A percentile compares a stretch with the other conserved stretches of the same genome.
Conservation (phyloP, 495 filamentous ascomycete genomes). For the Cudoniella acicularis region DNA sequence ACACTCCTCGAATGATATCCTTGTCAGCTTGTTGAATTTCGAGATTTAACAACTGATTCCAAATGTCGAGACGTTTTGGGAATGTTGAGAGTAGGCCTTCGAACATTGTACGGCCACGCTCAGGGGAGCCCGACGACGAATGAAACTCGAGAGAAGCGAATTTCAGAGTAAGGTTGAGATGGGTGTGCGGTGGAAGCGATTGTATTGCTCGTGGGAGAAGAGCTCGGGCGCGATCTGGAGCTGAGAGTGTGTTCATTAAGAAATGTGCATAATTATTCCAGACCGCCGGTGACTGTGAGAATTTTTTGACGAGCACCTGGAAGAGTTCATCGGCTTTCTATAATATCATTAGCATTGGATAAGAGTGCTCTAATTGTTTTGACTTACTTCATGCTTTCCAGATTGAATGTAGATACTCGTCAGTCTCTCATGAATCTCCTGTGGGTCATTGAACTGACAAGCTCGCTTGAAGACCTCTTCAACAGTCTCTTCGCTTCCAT, state of each 20-base stretch:
- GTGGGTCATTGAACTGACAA: slow-evolving; percentile 88
- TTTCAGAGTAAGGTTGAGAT: slow-evolving; percentile 74
- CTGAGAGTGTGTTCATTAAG: slow-evolving; percentile 65
- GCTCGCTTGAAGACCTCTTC: slow-evolving; percentile 89
- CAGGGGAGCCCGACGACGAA: slow-evolving; percentile 75
- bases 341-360: slow-evolving; percentile 33
- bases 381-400: slow-evolving; percentile 64
- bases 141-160: slow-evolving; percentile 91
- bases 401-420: slow-evolving; percentile 93
- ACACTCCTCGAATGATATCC: slow-evolving; percentile 66
- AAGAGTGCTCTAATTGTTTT: neutral
- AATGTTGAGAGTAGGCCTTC: slow-evolving; percentile 80
- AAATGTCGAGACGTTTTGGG: slow-evolving; percentile 85
- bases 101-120: slow-evolving; percentile 92
- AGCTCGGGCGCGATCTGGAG: slow-evolving; percentile 69
- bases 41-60: slow-evolving; percentile 86
- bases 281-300: slow-evolving; percentile 68
- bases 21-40: slow-evolving; percentile 63
- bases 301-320: slow-evolving; percentile 79
- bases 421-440: slow-evolving; percentile 84
- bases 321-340: slow-evolving; percentile 91
- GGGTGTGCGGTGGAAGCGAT: slow-evolving; percentile 66
- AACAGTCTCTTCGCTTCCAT: slow-evolving; percentile 78
- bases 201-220: slow-evolving; percentile 85
- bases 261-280: slow-evolving; percentile 96